These are phyloP conservation scores for Fusarium equiseti DNA, from an alignment of 2,329 filamentous ascomycete species.

Conservation along the genomic window DNA sequence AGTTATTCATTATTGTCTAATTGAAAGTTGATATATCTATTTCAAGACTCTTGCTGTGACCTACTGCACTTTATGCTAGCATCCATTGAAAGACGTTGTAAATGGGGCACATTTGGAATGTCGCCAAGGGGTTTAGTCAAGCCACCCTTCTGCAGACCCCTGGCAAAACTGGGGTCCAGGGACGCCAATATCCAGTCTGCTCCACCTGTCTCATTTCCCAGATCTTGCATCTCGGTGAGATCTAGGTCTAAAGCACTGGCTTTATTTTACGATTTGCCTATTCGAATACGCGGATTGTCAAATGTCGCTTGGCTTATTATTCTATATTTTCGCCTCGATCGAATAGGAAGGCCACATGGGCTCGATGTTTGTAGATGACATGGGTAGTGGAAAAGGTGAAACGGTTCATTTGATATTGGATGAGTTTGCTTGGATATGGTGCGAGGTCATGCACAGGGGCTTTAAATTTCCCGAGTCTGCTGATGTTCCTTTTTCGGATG, in stretches of 20 bases:
- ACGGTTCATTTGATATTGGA: constrained; percentile 9
- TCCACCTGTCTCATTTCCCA: constrained; percentile 42
- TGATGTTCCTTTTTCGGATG: not conserved
- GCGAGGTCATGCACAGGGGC: not conserved
- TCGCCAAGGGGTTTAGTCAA: constrained; percentile 14
- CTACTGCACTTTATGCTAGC: not conserved
- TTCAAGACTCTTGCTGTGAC: too few species aligned
- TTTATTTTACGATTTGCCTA: not conserved
- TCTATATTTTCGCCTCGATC: not conserved
- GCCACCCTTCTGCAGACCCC: constrained; percentile 16
- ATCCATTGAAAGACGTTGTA: constrained; percentile 1
- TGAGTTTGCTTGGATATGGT: not conserved
- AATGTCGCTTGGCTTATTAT: constrained; percentile 17
- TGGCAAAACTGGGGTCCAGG: constrained; percentile 40
- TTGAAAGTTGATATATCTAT: not conserved
- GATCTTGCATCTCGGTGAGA: not conserved
- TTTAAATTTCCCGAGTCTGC: not conserved
- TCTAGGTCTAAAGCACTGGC: constrained; percentile 21
- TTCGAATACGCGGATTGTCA: constrained; percentile 23
- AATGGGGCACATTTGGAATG: not conserved
- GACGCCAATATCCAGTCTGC: constrained; percentile 1
- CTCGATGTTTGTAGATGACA: constrained; percentile 6
- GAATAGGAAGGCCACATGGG: constrained; percentile 3
- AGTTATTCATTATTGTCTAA: constrained; percentile 18
- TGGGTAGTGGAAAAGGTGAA: constrained; percentile 3